A percentile compares a stretch with the other conserved stretches of the same genome.
These are phyloP conservation scores for Cudoniella acicularis DNA, from an alignment of 495 filamentous ascomycete genomes.

Conservation along the genomic window DNA sequence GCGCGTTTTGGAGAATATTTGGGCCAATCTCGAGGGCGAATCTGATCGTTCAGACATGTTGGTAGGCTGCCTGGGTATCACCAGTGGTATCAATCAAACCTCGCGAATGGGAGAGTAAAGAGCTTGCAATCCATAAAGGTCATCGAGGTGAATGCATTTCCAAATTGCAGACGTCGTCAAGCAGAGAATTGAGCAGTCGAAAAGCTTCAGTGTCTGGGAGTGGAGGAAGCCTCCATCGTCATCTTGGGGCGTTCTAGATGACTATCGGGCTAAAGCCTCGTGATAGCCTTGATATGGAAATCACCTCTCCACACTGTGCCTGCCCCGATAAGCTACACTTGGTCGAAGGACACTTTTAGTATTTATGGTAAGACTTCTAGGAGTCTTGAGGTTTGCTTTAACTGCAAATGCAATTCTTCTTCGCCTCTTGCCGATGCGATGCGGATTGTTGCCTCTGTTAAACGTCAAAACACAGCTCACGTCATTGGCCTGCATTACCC, in stretches of 20 bases:
- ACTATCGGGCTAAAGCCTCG: not conserved
- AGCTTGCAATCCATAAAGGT: not conserved
- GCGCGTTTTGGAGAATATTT: constrained; percentile 31
- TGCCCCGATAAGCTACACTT: not conserved
- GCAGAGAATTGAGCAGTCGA: not conserved
- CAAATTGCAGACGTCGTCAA: too few relatives aligned
- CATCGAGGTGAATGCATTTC: not conserved
- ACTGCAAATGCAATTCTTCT: too few relatives aligned
- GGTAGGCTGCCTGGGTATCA: not conserved
- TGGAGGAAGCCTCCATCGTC: not conserved
- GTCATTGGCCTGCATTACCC: not conserved
- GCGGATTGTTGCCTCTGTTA: too few relatives aligned
- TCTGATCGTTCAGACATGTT: constrained; percentile 18
- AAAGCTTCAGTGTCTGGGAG: not conserved
- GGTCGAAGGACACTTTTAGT: too few relatives aligned
- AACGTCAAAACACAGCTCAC: not conserved
- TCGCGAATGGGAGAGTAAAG: too few relatives aligned
- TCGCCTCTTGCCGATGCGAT: too few relatives aligned
- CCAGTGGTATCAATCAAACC: too few relatives aligned
- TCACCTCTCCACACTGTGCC: not conserved
- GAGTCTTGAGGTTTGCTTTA: too few relatives aligned
- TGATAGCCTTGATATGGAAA: not conserved
- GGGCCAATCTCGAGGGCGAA: constrained; percentile 20
- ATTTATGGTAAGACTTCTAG: too few relatives aligned
- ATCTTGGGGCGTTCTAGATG: not conserved